Evolutionary conservation across 257 asterid species (phyloP).

Genomic region (Solanum corneliomulleri): DNA sequence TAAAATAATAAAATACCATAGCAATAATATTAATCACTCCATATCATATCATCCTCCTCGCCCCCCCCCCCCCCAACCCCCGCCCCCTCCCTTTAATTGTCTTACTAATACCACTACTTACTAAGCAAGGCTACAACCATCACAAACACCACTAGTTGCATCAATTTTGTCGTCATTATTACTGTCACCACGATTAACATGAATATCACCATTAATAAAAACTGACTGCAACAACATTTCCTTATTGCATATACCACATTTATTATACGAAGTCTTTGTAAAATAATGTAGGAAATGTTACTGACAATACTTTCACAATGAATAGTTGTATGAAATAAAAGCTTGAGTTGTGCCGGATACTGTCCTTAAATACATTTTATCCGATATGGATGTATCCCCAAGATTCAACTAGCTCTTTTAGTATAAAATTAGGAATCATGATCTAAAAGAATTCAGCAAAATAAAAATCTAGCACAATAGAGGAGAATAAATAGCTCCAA

Average conservation of each 20-base stretch:
- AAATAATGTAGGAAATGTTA: background rate
- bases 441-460: background rate
- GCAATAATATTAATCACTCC: too few species aligned
- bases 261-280: background rate
- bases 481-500: background rate
- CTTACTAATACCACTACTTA: background rate
- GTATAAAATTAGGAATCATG: too few species aligned
- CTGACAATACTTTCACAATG: background rate
- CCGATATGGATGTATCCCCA: too few species aligned
- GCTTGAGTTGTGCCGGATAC: background rate
- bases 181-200: background rate
- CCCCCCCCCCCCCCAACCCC: fast-evolving
- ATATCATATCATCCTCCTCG: too few species aligned
- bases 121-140: background rate
- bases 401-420: background rate
- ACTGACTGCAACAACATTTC: background rate
- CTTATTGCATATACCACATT: background rate
- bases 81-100: too few species aligned
- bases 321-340: too few species aligned
- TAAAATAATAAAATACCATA: too few species aligned
- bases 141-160: background rate
- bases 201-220: background rate
- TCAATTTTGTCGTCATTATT: too few species aligned
- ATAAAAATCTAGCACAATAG: background rate
- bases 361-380: too few species aligned